A percentile compares a stretch with the other conserved stretches of the same genome.
phyloP scores from a whole-genome alignment of 768 basidiomycete species.

The Tylopilus vinaceipallidus region DNA sequence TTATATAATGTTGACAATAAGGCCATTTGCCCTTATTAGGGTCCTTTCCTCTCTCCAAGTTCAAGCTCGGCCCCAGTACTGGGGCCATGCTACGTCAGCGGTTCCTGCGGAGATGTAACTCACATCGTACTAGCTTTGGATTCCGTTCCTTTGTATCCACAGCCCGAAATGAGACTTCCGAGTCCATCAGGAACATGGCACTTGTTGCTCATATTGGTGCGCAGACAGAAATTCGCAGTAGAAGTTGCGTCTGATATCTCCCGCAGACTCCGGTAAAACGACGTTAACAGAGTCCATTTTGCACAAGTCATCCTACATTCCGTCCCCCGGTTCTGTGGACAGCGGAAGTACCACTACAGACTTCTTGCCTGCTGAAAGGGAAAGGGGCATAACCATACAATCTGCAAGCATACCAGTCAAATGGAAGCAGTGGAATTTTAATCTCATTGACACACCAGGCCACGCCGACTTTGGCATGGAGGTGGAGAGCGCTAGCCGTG shows the following conservation, averaged over 20 bases:
- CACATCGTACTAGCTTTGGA: neutral
- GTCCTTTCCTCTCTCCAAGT: neutral
- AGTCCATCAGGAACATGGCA: constrained; percentile 76
- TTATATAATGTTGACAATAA: no score
- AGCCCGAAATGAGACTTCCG: constrained; percentile 33
- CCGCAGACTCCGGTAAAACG: constrained; percentile 82
- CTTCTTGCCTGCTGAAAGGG: constrained; percentile 85
- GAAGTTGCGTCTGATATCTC: constrained; percentile 6
- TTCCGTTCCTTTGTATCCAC: constrained; percentile 25
- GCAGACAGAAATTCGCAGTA: constrained; percentile 14
- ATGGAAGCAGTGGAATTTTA: constrained; percentile 84
- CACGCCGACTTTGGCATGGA: constrained; percentile 98
- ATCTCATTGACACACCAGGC: constrained; percentile 87
- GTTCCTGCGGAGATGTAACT: constrained; percentile 11
- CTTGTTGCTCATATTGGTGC: constrained; percentile 87
- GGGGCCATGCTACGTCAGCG: constrained; percentile 22
- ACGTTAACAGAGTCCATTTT: constrained; percentile 88
- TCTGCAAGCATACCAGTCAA: constrained; percentile 87
- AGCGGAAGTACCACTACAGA: constrained; percentile 90
- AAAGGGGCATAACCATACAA: constrained; percentile 90
- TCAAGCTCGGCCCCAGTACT: neutral
- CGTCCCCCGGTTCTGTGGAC: constrained; percentile 78
- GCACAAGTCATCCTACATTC: constrained; percentile 69
- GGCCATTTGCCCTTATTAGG: constrained; percentile 19
- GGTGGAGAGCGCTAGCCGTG: constrained; percentile 88